Evolutionary conservation across 768 basidiomycete species (phyloP).

Genomic region (Xanthoconium stramineum): DNA sequence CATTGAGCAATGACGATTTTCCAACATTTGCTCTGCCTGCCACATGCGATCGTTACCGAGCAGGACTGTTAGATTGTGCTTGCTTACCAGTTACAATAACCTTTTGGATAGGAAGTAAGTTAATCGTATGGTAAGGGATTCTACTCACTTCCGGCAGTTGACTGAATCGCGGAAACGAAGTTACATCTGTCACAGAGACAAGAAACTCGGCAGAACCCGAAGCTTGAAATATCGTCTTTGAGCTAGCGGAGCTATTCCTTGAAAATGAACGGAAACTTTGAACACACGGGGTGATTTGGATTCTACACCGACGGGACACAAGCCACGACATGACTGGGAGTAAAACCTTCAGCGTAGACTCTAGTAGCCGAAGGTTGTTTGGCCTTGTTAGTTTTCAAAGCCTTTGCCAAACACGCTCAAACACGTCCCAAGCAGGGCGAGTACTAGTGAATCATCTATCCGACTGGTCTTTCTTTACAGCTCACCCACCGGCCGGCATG

Average conservation of each 20-base stretch:
- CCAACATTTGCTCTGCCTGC: constrained; percentile 76
- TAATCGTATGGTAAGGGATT: not conserved
- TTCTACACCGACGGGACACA: not conserved
- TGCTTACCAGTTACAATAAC: constrained; percentile 28
- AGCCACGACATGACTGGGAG: constrained; percentile 11
- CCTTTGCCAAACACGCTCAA: constrained; percentile 20
- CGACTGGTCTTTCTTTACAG: not conserved
- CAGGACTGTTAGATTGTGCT: not conserved
- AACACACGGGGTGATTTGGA: not conserved
- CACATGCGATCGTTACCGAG: not conserved
- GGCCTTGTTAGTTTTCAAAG: constrained; percentile 24
- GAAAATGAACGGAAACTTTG: not conserved
- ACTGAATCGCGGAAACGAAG: constrained; percentile 17
- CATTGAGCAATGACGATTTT: constrained; percentile 72
- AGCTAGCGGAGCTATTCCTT: constrained; percentile 13
- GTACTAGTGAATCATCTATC: too few relatives aligned
- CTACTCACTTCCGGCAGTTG: constrained; percentile 30
- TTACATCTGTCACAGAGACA: constrained; percentile 14
- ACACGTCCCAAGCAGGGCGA: constrained; percentile 13
- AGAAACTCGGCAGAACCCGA: constrained; percentile 30
- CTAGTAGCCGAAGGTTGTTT: constrained; percentile 5
- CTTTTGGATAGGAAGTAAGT: constrained; percentile 12
- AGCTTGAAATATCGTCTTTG: constrained; percentile 19
- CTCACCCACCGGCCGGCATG: constrained; percentile 22
- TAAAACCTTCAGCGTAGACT: not conserved